Base-by-base conservation (phyloP, 2,329 filamentous ascomycete genomes). In the Colletotrichum sojae region DNA sequence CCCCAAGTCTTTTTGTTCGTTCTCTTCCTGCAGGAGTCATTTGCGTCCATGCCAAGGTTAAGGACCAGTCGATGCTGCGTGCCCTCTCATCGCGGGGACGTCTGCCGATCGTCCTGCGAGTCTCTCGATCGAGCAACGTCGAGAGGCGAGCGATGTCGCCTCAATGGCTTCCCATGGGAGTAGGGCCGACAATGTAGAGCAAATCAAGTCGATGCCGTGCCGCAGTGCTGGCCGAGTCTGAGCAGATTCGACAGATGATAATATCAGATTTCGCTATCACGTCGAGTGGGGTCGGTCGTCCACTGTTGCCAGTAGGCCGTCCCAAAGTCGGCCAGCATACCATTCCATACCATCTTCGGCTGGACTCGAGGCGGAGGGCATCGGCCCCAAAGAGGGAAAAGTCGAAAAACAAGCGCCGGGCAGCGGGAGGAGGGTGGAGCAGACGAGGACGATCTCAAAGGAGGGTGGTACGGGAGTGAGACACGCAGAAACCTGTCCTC, bases 401-500 rank as follows among this genome's bases (percentile, higher is more conserved):
- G 48, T 65, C 67, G 61, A 62, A 49, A 70, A 61, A 64, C 58
- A 70, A 71, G 67, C 70, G 67, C 70, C 67, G 54, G 57, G 67
- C 63, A 71, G 63, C 66, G 39, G 63, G 58, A 48, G 66, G 53
- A 61, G 31, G 58, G 55, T 53, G 56, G 69, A 52, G 70, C 61
- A 63, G 65, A 67, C 74, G 72, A 46, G 49, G 62, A 25, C 62
- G 73, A 75, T 75, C 71, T 65, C 55, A 55, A 60, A 55, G 67
- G 48, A 69, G 67, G 69, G 53, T 63, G 62, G 63, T 36, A 72
- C 59, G 57, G 65, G 70, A 73, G 73, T 76, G 72, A 78, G 77
- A 78, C 77, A 78, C 76, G 73, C 75, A 75, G 75, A 72, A 72
- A 73, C 69, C 63, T 73, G 76, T 53, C 78, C 80, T 80, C 73